Evolutionary conservation across 108 stramenopile species (phyloP).

Genomic region (Nitzschia sp.): DNA sequence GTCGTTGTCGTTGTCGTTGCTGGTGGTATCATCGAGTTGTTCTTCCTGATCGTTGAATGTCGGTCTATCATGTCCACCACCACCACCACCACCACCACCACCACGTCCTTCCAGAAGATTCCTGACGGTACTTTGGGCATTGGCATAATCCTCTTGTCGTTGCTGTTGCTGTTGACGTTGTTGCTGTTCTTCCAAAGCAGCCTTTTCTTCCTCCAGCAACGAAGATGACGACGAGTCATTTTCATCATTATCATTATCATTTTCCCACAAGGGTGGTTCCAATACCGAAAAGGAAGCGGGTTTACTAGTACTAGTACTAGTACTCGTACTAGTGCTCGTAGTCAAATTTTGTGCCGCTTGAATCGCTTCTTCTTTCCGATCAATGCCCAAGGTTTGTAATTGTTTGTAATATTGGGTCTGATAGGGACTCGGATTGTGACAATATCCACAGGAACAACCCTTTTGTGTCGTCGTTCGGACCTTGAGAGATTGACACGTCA

Average conservation of each 20-base stretch:
- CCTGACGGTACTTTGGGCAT: neutral
- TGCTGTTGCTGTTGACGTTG: neutral
- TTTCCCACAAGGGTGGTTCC: neutral
- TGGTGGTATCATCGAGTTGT: too few species aligned
- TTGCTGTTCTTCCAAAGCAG: neutral
- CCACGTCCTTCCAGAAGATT: neutral
- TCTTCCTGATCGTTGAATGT: too few species aligned
- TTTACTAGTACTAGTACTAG: too few species aligned
- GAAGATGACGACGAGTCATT: neutral
- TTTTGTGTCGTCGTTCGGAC: conserved; percentile 3
- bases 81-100: too few species aligned
- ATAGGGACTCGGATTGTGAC: conserved; percentile 33
- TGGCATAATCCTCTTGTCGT: neutral
- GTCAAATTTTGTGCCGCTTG: neutral
- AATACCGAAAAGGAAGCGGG: neutral
- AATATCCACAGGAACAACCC: conserved; percentile 35
- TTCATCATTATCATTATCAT: neutral
- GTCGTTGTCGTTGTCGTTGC: too few species aligned
- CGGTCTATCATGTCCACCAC: too few species aligned
- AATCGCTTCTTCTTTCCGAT: conserved; percentile 8
- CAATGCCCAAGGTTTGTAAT: neutral
- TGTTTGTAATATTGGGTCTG: conserved; percentile 30
- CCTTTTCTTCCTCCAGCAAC: neutral
- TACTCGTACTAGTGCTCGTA: neutral
- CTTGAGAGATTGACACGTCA: conserved; percentile 16